A percentile compares a stretch with the other conserved stretches of the same genome.
phyloP scores from a whole-genome alignment of 2,329 filamentous ascomycete species.

The Kalmusia sp. region DNA sequence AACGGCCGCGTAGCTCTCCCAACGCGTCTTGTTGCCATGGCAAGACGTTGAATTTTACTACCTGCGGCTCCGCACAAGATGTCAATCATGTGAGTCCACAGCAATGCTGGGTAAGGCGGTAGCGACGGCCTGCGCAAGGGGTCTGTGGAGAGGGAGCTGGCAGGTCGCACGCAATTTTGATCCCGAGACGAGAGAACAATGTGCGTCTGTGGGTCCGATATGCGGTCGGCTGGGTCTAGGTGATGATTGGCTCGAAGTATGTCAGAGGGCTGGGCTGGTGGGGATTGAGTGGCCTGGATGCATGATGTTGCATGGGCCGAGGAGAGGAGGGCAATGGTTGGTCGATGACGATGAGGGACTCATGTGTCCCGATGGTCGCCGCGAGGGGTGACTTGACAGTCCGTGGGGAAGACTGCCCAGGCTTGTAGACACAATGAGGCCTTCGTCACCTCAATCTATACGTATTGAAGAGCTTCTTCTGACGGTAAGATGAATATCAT shows the following conservation, averaged over 20 bases:
- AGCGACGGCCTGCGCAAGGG: conserved; percentile 31
- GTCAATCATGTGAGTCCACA: conserved; percentile 48
- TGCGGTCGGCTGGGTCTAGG: conserved; percentile 33
- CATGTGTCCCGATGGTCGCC: conserved; percentile 11
- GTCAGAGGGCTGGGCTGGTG: conserved; percentile 32
- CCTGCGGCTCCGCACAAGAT: conserved; percentile 43
- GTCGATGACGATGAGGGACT: conserved; percentile 8
- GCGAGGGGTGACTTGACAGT: conserved; percentile 3
- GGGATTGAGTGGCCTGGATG: conserved; percentile 11
- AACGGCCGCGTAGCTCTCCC: conserved; percentile 18
- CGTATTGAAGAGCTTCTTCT: background rate
- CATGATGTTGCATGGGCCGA: conserved; percentile 11
- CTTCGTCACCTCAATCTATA: background rate
- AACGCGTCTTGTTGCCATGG: conserved; percentile 21
- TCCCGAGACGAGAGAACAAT: conserved; percentile 44
- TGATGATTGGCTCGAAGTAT: conserved; percentile 18
- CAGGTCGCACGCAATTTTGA: conserved; percentile 49
- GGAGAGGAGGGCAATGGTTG: conserved; percentile 16
- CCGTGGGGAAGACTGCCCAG: background rate
- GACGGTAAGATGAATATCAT: background rate
- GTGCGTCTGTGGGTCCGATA: conserved; percentile 45
- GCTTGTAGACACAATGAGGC: background rate
- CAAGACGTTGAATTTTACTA: conserved; percentile 51
- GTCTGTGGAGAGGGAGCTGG: conserved; percentile 34
- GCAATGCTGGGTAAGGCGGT: conserved; percentile 47